Percentiles rank a stretch among this genome's conserved stretches.
Conservation (phyloP, 108 stramenopile genomes). For the Cyclotella atomus region DNA sequence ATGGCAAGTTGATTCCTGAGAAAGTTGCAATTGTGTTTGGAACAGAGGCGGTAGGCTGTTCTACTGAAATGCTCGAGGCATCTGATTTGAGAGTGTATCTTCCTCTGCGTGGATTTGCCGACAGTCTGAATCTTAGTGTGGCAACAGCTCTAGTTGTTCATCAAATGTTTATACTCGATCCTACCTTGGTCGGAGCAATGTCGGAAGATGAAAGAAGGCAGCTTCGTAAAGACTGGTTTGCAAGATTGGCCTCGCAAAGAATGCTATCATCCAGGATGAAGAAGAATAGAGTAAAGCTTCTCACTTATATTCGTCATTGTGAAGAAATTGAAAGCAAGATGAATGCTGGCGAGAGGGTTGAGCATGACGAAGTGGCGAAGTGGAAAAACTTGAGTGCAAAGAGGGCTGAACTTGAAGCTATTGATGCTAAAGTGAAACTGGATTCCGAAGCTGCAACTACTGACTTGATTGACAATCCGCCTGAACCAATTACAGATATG, state of each 20-base stretch:
- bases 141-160: conserved; percentile 89
- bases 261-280: conserved; percentile 63
- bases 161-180: conserved; percentile 80
- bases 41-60: conserved; percentile 89
- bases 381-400: conserved; percentile 44
- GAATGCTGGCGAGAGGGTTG: conserved; percentile 31
- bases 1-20: conserved; percentile 63
- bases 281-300: conserved; percentile 56
- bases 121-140: conserved; percentile 88
- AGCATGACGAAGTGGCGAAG: conserved; percentile 55
- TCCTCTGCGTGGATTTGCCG: conserved; percentile 89
- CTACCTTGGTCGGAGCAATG: conserved; percentile 70
- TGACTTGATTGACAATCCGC: conserved; percentile 80
- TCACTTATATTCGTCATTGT: conserved; percentile 45
- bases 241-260: conserved; percentile 80
- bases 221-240: conserved; percentile 73
- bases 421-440: conserved; percentile 39
- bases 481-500: conserved; percentile 79
- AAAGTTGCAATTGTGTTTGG: conserved; percentile 92
- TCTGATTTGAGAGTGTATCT: conserved; percentile 89
- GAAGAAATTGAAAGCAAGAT: conserved; percentile 52
- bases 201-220: conserved; percentile 56
- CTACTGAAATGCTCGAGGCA: conserved; percentile 71
- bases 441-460: conserved; percentile 52
- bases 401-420: conserved; percentile 51